A percentile compares a stretch with the other conserved stretches of the same genome.
Conservation (phyloP, 139 green algal species). For the Tetradesmus lagerheimii region DNA sequence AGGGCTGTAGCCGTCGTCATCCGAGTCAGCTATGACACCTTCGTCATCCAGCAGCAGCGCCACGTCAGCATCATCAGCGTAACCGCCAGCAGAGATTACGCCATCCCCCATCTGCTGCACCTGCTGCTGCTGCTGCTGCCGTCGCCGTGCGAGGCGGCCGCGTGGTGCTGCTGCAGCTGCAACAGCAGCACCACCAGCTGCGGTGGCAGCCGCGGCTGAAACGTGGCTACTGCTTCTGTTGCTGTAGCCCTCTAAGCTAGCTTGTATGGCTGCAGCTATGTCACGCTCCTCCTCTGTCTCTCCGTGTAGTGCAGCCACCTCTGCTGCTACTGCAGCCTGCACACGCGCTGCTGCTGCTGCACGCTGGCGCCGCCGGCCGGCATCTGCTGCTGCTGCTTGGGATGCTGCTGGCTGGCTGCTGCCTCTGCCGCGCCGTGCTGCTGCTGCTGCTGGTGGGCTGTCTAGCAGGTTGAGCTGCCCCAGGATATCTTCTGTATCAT, state of each 20-base stretch:
- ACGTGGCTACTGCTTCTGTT: background rate
- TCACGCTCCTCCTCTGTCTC: background rate
- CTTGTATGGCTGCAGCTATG: background rate
- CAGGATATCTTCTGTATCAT: background rate
- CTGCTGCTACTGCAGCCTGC: slow-evolving; percentile 18
- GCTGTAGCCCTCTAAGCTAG: slow-evolving; percentile 23
- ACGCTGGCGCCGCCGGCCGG: background rate
- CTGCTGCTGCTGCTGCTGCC: background rate
- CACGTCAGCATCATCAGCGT: background rate
- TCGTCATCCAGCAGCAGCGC: background rate
- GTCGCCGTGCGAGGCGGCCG: too few species aligned
- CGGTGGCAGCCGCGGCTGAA: background rate
- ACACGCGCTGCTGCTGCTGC: slow-evolving; percentile 10
- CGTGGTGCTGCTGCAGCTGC: background rate
- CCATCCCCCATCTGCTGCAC: background rate
- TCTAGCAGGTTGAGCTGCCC: background rate
- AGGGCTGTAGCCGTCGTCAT: background rate
- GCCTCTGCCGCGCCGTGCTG: background rate
- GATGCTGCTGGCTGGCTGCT: background rate
- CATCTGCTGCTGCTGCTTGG: background rate
- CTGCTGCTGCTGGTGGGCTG: background rate
- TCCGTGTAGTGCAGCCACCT: background rate
- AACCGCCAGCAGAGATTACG: background rate
- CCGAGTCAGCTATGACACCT: background rate
- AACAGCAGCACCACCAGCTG: too few species aligned